Evolutionary conservation across 768 basidiomycete species (phyloP), one percentile per base, ranked within the genome.

Genomic region (Rhizopogon vesiculosus): DNA sequence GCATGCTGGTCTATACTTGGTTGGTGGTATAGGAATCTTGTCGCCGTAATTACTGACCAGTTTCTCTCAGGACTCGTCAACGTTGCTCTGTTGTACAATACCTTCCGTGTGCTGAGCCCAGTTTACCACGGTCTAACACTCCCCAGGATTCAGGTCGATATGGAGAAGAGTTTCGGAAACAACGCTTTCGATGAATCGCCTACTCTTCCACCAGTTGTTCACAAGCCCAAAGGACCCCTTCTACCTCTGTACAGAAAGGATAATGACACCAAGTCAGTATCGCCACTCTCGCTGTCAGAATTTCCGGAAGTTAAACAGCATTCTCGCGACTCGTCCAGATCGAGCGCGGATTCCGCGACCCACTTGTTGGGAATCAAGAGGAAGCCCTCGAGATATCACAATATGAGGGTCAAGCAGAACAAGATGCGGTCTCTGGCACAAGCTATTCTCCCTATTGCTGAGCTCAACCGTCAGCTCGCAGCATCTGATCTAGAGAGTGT

Each of bases 21-120:
- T 84, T 64, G 59, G 80, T 66, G 35, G 3, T 18, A 25, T 3
- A 19, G 31, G 28, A 39, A 29, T 29, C 16, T 13, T 18, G 44
- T 40, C n/a, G 13, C 31, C 41, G 33, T 42, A 16, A 35, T 53
- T 28, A 19, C 12, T 61, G 33, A 39, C 6, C 12, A 18, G 18
- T 28, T 19, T 12, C 25, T 25, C 25, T 6, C 56, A 91, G 89
- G 86, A 42, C 61, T 84, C 28, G 80, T 81, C 22, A 85, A 90
- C 61, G 85, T 86, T 28, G 55, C 78, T 8, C 72, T 90, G n/a
- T 75, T 89, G 29, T 82, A 78, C 72, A 87, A 86, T 63, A 87
- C 84, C 9, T 80, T 88, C 64, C 79, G 82, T 9, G 76, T 87
- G 50, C 70, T 91, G 35, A 73, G 75, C 8, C 80, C 80, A 25